Conservation (phyloP, 371 early-diverging fungal species). For the Actinomucor elegans region DNA sequence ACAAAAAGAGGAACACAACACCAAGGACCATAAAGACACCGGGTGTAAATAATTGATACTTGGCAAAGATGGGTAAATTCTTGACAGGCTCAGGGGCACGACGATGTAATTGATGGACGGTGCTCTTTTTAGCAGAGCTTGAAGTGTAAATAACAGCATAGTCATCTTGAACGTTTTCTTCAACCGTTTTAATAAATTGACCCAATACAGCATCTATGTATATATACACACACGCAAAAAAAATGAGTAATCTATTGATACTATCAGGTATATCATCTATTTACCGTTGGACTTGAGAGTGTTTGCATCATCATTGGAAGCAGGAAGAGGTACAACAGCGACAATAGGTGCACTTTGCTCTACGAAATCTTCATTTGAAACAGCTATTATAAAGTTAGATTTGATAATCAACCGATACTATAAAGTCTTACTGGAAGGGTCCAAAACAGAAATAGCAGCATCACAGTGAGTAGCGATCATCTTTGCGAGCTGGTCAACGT, state of each 20-base stretch:
- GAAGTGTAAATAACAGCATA: slow-evolving; percentile 52
- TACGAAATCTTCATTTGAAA: slow-evolving; percentile 23
- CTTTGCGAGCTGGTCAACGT: slow-evolving; percentile 31
- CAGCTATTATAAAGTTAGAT: slow-evolving; percentile 10
- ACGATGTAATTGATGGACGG: slow-evolving; percentile 21
- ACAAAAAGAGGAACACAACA: slow-evolving; percentile 36
- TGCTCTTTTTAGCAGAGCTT: slow-evolving; percentile 39
- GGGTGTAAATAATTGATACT: slow-evolving; percentile 50
- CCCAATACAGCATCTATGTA: slow-evolving; percentile 34
- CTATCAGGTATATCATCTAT: neutral
- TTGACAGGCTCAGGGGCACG: slow-evolving; percentile 26
- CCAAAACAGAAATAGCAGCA: slow-evolving; percentile 27
- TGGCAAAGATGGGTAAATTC: slow-evolving; percentile 45
- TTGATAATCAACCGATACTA: neutral
- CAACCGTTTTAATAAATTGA: slow-evolving; percentile 25
- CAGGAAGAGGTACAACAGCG: slow-evolving; percentile 32
- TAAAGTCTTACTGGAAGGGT: slow-evolving; percentile 27
- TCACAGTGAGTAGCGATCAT: slow-evolving; percentile 33
- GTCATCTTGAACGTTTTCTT: slow-evolving; percentile 30
- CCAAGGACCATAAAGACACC: slow-evolving; percentile 49
- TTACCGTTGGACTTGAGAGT: slow-evolving; percentile 40
- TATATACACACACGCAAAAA: neutral
- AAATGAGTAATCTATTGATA: neutral
- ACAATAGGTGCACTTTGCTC: slow-evolving; percentile 19
- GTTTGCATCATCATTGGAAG: slow-evolving; percentile 18